Evolutionary conservation across 352 stramenopile genomes (phyloP).

Genomic region (Globisporangium spiculum): DNA sequence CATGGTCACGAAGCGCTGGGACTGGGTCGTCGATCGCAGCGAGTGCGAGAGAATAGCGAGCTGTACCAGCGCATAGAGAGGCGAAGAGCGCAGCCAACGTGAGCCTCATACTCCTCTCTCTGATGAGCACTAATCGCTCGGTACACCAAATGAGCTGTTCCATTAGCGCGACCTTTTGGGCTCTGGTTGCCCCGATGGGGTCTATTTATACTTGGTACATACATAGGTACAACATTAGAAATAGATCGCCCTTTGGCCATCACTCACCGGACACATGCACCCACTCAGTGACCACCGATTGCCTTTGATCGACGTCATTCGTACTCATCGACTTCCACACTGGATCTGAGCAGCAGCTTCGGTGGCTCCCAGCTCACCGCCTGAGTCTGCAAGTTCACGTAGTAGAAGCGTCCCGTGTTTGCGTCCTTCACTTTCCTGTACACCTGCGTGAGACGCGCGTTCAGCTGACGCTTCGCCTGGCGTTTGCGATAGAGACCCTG

Average conservation of each 20-base stretch:
- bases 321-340: slow-evolving; percentile 29
- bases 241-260: not conserved
- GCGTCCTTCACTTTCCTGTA: slow-evolving; percentile 64
- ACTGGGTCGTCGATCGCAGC: not conserved
- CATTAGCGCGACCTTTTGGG: not conserved
- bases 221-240: not conserved
- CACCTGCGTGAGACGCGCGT: slow-evolving; percentile 28
- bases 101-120: not conserved
- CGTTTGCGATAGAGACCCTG: slow-evolving; percentile 61
- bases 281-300: not conserved
- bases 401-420: slow-evolving; percentile 56
- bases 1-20: not conserved
- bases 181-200: not conserved
- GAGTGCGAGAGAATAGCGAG: not conserved
- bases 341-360: slow-evolving; percentile 24
- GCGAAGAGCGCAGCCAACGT: not conserved
- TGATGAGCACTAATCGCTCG: not conserved
- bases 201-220: not conserved
- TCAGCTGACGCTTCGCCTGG: slow-evolving; percentile 41
- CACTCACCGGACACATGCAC: not conserved
- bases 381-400: slow-evolving; percentile 65
- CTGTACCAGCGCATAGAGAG: not conserved
- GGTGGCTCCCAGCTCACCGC: slow-evolving; percentile 63
- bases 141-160: not conserved
- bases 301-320: slow-evolving; percentile 8